Percentiles rank a stretch among this genome's conserved stretches.
Evolutionary conservation across 768 basidiomycete species (phyloP).

Genomic region (Termitomyces sp.): DNA sequence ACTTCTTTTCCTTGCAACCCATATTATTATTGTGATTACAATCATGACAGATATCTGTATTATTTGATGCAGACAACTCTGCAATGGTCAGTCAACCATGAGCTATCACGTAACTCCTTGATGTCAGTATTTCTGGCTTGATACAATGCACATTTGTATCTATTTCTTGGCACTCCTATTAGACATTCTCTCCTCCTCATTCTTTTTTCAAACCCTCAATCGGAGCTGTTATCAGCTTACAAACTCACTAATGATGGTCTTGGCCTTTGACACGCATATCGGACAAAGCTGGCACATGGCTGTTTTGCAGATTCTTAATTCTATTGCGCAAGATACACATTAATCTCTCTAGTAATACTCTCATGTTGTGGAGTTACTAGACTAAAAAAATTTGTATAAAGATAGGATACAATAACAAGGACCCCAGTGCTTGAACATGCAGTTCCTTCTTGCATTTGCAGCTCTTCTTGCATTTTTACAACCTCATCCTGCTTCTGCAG

Average conservation of each 20-base stretch:
- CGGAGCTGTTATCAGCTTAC: background rate
- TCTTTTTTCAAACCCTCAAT: background rate
- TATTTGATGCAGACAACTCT: background rate
- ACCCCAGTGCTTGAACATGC: conserved; percentile 13
- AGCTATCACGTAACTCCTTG: background rate
- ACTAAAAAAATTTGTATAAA: conserved; percentile 5
- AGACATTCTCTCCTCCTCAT: background rate
- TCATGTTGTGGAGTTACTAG: background rate
- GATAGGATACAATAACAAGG: background rate
- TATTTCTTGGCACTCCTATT: conserved; percentile 7
- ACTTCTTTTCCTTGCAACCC: background rate
- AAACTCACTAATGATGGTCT: background rate
- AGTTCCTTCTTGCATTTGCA: conserved; percentile 13
- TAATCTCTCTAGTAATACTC: background rate
- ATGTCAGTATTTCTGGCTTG: background rate
- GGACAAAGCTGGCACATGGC: background rate
- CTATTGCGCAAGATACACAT: background rate
- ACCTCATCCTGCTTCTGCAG: conserved; percentile 9
- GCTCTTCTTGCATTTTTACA: conserved; percentile 14
- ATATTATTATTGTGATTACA: background rate
- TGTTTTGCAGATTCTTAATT: background rate
- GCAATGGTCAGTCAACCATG: background rate
- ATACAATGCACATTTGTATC: background rate
- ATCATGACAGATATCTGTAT: background rate
- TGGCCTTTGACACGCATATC: background rate